Percentiles rank a stretch among this genome's conserved stretches.
Conservation (phyloP, 805 yeast species). For the Dipodascus geniculatus region DNA sequence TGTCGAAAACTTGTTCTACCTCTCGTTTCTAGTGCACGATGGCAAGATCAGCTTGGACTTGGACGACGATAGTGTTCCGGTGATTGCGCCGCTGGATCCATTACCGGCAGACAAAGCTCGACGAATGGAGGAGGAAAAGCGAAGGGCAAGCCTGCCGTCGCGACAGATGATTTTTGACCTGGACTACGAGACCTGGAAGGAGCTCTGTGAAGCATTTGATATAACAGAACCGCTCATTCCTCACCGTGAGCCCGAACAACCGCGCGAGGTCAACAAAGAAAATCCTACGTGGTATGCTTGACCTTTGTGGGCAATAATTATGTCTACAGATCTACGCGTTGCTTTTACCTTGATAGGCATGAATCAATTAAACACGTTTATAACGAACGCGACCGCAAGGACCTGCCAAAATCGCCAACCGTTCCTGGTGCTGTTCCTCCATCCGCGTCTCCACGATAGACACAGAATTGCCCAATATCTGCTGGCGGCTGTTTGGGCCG, state of each 20-base stretch:
- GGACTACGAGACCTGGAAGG: conserved; percentile 55
- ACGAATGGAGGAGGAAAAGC: conserved; percentile 4
- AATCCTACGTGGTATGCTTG: neutral
- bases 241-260: conserved; percentile 22
- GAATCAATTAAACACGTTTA: no score
- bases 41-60: conserved; percentile 48
- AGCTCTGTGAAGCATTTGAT: conserved; percentile 39
- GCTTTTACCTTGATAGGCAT: no score
- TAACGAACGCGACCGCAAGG: neutral
- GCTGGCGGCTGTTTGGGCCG: no score
- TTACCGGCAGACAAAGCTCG: conserved; percentile 2
- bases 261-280: neutral
- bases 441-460: no score
- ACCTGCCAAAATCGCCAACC: neutral
- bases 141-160: neutral
- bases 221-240: conserved; percentile 47
- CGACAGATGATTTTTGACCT: conserved; percentile 64
- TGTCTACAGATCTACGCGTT: no score
- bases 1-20: conserved; percentile 73
- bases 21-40: conserved; percentile 70
- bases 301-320: no score
- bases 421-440: no score
- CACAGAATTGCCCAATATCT: no score
- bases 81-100: conserved; percentile 9
- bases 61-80: conserved; percentile 26